Base-by-base conservation (phyloP, 345 rosid species). In the Trapa bicornis region DNA sequence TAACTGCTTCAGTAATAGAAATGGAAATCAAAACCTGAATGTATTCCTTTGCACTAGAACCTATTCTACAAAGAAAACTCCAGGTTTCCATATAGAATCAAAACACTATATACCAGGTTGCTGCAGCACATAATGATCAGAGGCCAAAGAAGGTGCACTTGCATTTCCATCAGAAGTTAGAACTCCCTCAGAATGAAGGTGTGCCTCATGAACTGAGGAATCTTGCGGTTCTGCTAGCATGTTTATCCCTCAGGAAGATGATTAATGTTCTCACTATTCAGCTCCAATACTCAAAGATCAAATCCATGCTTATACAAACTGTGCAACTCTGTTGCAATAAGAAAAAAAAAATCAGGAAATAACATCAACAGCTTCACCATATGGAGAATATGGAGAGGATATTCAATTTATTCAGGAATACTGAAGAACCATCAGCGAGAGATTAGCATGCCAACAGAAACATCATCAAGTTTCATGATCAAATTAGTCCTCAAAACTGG, bases 51-150 rank as follows among this genome's bases (percentile, higher is more conserved):
- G 60, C 66, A 56, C 47, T 48, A 37, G 22, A 38, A 47, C 61
- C 62, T 62, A 45, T 45, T 45, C 48, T 45, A 50, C 47, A 33
- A 68, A 52, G n/a, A 63, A 73, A 36, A 50, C 13, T 65, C 47
- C 66, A 68, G 4, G 39, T 47, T 50, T 13, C 17, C 53, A 15
- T 3, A 64, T 68, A 68, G 15, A 72, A 60, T 54, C 48, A 76
- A 72, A 71, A 68, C 58, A 73, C 54, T 22, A 22, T 82, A 75
- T 75, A 91, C 99, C 92, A 67, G 89, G 88, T 74, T 70, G 83
- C 67, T 83, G 85, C 65, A 66, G 73, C 45, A 68, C 66, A 67
- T 60, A 76, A 79, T 41, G 67, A 71, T 76, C 70, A 4, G 73
- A 69, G 64, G 76, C 72, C 41, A 82, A 80, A 73, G 88, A 71